These are phyloP conservation scores for Nicotiana undulata DNA, from an alignment of 257 asterid species.

Conservation along the genomic window DNA sequence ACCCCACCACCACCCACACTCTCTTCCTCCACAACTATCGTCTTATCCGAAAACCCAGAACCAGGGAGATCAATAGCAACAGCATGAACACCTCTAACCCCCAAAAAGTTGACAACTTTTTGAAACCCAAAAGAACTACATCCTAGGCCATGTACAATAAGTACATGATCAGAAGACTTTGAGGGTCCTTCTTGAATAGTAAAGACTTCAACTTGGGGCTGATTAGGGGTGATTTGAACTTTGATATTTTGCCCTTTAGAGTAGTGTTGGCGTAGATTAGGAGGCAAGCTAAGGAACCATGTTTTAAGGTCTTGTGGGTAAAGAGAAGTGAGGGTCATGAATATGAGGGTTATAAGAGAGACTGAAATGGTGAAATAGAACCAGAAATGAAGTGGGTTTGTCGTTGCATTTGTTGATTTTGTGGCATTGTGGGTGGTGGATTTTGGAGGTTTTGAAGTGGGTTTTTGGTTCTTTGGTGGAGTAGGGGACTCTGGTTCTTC, in stretches of 20 bases:
- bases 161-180: conserved; percentile 42
- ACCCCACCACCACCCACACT: conserved; percentile 29
- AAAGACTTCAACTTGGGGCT: conserved; percentile 70
- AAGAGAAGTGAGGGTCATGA: conserved; percentile 43
- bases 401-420: conserved; percentile 17
- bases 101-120: conserved; percentile 38
- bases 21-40: conserved; percentile 52
- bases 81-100: conserved; percentile 43
- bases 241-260: conserved; percentile 63
- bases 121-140: conserved; percentile 70
- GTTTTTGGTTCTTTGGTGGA: conserved; percentile 26
- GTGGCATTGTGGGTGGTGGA: conserved; percentile 23
- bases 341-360: conserved; percentile 42
- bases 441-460: conserved; percentile 24
- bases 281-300: conserved; percentile 76
- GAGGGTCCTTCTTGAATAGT: conserved; percentile 57
- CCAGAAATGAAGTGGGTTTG: conserved; percentile 79
- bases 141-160: conserved; percentile 71
- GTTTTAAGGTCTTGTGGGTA: conserved; percentile 59
- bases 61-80: conserved; percentile 89
- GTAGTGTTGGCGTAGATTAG: conserved; percentile 57
- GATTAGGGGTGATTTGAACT: conserved; percentile 59
- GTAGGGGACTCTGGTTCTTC: conserved; percentile 50
- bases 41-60: conserved; percentile 85
- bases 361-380: conserved; percentile 57